Evolutionary conservation across 176 grass and related monocot species (phyloP).

Genomic region (Echinochloa phyllopogon): DNA sequence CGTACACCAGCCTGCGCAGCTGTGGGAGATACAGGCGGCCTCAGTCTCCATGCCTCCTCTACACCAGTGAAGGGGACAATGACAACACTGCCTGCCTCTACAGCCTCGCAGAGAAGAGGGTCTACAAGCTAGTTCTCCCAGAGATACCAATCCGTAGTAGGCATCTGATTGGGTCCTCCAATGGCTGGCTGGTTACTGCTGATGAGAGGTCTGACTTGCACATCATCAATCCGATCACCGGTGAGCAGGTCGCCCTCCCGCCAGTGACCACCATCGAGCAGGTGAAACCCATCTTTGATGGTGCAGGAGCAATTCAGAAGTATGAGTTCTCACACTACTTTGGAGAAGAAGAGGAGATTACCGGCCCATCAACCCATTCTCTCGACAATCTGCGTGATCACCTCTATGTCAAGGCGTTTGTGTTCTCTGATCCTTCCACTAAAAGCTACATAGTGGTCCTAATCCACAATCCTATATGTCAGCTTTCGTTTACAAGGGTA

Average conservation of each 20-base stretch:
- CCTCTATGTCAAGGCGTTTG: neutral
- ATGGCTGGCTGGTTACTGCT: constrained; percentile 14
- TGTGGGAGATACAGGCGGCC: neutral
- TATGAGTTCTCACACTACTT: neutral
- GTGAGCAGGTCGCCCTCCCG: constrained; percentile 19
- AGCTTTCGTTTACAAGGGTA: neutral
- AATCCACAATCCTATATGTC: neutral
- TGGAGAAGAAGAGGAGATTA: neutral
- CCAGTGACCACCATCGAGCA: neutral
- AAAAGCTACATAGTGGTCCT: neutral
- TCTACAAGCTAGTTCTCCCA: neutral
- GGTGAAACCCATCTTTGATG: neutral
- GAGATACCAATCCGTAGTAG: neutral
- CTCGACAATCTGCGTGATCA: neutral
- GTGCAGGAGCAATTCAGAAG: neutral
- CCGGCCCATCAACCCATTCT: neutral
- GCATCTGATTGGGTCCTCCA: neutral
- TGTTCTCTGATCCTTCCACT: neutral
- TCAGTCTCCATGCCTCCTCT: neutral
- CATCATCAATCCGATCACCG: neutral
- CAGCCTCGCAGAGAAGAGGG: neutral
- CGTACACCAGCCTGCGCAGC: neutral
- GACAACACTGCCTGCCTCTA: neutral
- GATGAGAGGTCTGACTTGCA: constrained; percentile 11
- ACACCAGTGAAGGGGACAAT: neutral